Percentiles rank a stretch among this genome's conserved stretches.
Evolutionary conservation across 2,329 filamentous ascomycete species (phyloP).

Genomic region (Talaromyces atroroseus): DNA sequence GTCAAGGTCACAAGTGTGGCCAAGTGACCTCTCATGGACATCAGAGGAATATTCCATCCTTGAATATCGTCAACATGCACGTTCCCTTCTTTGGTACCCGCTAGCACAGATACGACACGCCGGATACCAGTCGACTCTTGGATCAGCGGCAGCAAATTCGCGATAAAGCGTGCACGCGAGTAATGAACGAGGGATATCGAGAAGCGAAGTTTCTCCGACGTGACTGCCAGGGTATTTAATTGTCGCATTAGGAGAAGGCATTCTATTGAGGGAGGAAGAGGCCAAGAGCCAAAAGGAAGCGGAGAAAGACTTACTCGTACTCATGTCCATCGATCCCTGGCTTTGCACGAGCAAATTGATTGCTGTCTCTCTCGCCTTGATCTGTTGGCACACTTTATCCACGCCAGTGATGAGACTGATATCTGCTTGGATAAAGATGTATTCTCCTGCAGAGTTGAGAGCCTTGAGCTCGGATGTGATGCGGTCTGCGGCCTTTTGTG

Average conservation of each 20-base stretch:
- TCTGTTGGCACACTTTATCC: constrained; percentile 26
- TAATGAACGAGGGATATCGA: not conserved
- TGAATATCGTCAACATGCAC: not conserved
- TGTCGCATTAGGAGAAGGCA: not conserved
- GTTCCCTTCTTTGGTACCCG: not conserved
- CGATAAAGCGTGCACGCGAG: not conserved
- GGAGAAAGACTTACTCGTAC: not conserved
- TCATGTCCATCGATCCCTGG: constrained; percentile 25
- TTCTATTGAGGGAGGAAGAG: too few relatives aligned
- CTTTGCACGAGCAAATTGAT: constrained; percentile 37
- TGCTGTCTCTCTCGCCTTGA: constrained; percentile 22
- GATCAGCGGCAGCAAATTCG: not conserved
- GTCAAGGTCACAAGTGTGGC: not conserved
- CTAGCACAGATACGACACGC: not conserved
- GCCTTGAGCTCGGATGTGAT: constrained; percentile 40
- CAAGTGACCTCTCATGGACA: not conserved
- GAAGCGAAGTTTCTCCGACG: not conserved
- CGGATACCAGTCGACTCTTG: not conserved
- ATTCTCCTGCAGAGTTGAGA: constrained; percentile 21
- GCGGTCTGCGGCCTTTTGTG: constrained; percentile 27
- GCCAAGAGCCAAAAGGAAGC: not conserved
- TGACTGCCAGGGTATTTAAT: not conserved
- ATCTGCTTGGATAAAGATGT: constrained; percentile 28
- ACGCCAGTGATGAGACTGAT: constrained; percentile 32
- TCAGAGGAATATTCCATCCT: not conserved